A percentile compares a stretch with the other conserved stretches of the same genome.
phyloP scores from a whole-genome alignment of 2,329 filamentous ascomycete genomes.

The Teratosphaeria gauchensis region DNA sequence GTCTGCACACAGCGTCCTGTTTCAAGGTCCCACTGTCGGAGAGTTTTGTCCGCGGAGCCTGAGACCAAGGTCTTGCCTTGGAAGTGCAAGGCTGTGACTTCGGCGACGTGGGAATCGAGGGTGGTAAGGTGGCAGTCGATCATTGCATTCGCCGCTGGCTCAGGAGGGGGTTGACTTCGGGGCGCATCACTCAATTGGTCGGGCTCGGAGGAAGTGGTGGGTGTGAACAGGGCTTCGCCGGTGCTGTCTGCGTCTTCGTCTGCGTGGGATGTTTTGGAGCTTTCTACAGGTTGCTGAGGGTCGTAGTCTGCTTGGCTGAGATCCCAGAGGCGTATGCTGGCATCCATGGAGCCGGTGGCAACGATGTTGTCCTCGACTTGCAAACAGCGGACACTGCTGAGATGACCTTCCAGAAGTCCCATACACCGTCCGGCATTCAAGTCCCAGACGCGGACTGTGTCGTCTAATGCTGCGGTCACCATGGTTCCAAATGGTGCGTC shows the following conservation, averaged over 20 bases:
- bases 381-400: slow-evolving; percentile 82
- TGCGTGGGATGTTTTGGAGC: slow-evolving; percentile 28
- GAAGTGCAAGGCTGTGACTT: slow-evolving; percentile 91
- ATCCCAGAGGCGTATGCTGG: slow-evolving; percentile 91
- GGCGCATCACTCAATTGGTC: slow-evolving; percentile 5
- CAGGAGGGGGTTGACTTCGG: slow-evolving; percentile 46
- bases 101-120: slow-evolving; percentile 81
- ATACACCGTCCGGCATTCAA: slow-evolving; percentile 87
- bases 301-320: slow-evolving; percentile 79
- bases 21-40: slow-evolving; percentile 94
- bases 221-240: slow-evolving; percentile 21
- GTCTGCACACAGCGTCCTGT: slow-evolving; percentile 98
- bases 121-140: slow-evolving; percentile 82
- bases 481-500: slow-evolving; percentile 94
- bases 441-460: slow-evolving; percentile 93
- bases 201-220: slow-evolving; percentile 10
- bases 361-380: slow-evolving; percentile 95
- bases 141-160: slow-evolving; percentile 57
- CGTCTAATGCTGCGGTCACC: slow-evolving; percentile 85
- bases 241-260: slow-evolving; percentile 41
- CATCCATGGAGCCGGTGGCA: slow-evolving; percentile 88
- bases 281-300: slow-evolving; percentile 32
- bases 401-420: slow-evolving; percentile 83
- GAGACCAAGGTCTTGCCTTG: slow-evolving; percentile 82
- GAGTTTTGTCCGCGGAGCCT: slow-evolving; percentile 91